Conservation (phyloP, 1,284 basidiomycete genomes). For the Apiotrichum siamense region DNA sequence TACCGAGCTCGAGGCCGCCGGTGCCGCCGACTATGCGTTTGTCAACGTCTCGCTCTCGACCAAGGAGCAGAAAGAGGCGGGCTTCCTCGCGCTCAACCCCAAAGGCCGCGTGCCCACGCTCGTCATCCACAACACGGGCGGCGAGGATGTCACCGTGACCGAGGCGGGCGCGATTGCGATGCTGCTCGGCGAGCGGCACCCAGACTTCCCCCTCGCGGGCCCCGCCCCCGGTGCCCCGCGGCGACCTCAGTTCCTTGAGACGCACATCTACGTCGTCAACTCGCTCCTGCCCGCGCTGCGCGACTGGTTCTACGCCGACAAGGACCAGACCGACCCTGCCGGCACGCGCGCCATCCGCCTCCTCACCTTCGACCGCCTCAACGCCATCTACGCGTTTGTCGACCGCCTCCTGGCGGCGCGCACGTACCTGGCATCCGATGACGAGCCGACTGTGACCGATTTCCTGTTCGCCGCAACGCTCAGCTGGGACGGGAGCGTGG, state of each 20-base stretch:
- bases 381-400: conserved; percentile 1
- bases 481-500: conserved; percentile 10
- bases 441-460: conserved; percentile 6
- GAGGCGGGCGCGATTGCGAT: conserved; percentile 22
- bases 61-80: conserved; percentile 15
- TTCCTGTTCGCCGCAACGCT: conserved; percentile 9
- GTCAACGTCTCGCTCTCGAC: conserved; percentile 10
- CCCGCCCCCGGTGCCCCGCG: conserved; percentile 1
- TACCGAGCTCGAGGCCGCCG: conserved; percentile 14
- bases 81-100: conserved; percentile 21
- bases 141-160: conserved; percentile 4
- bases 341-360: conserved; percentile 8
- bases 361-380: conserved; percentile 10
- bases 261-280: conserved; percentile 20
- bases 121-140: too few species aligned
- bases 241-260: conserved; percentile 17
- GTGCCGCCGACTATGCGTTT: conserved; percentile 11
- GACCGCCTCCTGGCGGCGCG: not conserved
- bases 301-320: conserved; percentile 27
- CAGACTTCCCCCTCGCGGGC: conserved; percentile 5
- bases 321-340: conserved; percentile 2
- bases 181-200: conserved; percentile 18
- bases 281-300: conserved; percentile 20
- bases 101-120: conserved; percentile 25
- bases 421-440: conserved; percentile 1